phyloP scores from a whole-genome alignment of 2,329 filamentous ascomycete genomes.

The Colletotrichum caudatum region DNA sequence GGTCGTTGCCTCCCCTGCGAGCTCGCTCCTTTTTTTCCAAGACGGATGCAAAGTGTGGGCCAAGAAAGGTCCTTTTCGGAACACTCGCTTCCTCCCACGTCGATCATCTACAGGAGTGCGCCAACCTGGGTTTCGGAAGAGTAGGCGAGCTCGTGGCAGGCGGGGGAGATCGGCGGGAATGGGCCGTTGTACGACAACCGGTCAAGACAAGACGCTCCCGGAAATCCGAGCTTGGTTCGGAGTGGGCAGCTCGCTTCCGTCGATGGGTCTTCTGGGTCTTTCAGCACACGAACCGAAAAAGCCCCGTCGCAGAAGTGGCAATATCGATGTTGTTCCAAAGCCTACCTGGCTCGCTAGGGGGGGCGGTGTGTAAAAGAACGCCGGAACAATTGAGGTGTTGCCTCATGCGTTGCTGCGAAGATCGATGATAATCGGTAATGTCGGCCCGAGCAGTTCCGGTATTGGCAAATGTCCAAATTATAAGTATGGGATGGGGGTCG shows the following conservation, averaged over 20 bases:
- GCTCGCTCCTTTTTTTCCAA: not conserved
- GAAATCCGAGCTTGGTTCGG: constrained; percentile 7
- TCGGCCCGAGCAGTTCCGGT: constrained; percentile 19
- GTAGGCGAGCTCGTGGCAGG: not conserved
- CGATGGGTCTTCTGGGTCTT: not conserved
- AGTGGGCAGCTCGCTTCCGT: not conserved
- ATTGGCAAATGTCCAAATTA: not conserved
- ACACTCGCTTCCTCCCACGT: not conserved
- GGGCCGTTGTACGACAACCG: constrained; percentile 3
- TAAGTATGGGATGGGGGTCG: constrained; percentile 4
- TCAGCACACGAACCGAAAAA: not conserved
- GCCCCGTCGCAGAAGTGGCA: not conserved
- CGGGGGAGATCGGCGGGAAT: not conserved
- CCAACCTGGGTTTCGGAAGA: not conserved
- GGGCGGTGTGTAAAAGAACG: not conserved
- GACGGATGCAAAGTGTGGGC: not conserved
- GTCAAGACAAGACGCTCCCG: constrained; percentile 3
- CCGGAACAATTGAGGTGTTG: not conserved
- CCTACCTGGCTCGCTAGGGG: not conserved
- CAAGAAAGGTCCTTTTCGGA: not conserved
- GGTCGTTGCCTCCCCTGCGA: not conserved
- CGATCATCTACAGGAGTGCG: not conserved
- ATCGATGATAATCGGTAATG: constrained; percentile 8
- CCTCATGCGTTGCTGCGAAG: constrained; percentile 7
- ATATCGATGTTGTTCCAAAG: not conserved